Conservation (phyloP, 2,329 filamentous ascomycete species). For the Colletotrichum zoysiae region DNA sequence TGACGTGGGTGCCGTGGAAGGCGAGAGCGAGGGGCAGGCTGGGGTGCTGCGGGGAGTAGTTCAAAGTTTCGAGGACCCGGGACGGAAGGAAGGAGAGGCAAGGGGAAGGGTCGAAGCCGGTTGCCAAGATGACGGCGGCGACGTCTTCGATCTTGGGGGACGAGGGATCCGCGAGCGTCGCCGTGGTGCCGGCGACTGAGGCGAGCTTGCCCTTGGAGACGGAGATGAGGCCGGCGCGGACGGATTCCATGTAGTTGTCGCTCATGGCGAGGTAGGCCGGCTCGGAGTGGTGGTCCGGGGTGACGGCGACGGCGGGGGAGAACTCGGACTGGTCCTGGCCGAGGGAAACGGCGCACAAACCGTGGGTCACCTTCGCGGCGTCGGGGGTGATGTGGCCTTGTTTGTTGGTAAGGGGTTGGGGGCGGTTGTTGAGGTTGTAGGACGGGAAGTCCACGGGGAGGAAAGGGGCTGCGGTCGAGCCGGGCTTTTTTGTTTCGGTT, state of each 20-base stretch:
- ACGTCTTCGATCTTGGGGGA: constrained; percentile 63
- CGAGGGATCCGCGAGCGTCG: constrained; percentile 49
- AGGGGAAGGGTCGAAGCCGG: constrained; percentile 76
- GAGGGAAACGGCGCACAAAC: constrained; percentile 60
- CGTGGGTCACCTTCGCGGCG: constrained; percentile 66
- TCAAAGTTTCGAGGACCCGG: constrained; percentile 66
- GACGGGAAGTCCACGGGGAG: constrained; percentile 79
- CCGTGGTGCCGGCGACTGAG: constrained; percentile 52
- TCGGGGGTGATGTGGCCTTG: constrained; percentile 74
- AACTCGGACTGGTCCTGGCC: constrained; percentile 68
- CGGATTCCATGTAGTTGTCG: constrained; percentile 80
- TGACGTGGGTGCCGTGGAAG: constrained; percentile 74
- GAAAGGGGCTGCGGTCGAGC: constrained; percentile 68
- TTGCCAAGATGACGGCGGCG: constrained; percentile 78
- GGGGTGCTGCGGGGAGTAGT: constrained; percentile 66
- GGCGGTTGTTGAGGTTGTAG: constrained; percentile 76
- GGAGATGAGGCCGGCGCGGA: constrained; percentile 72
- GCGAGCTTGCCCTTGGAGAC: constrained; percentile 63
- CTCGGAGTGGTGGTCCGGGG: constrained; percentile 56
- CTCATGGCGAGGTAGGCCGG: constrained; percentile 77
- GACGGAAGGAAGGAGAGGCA: constrained; percentile 74
- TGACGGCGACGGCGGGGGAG: constrained; percentile 53
- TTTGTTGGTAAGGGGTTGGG: constrained; percentile 69
- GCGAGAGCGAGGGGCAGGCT: constrained; percentile 75
- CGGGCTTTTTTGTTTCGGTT: constrained; percentile 52